A percentile compares a stretch with the other conserved stretches of the same genome.
Conservation (phyloP, 371 early-diverging fungal genomes). For the Lichtheimia ornata region DNA sequence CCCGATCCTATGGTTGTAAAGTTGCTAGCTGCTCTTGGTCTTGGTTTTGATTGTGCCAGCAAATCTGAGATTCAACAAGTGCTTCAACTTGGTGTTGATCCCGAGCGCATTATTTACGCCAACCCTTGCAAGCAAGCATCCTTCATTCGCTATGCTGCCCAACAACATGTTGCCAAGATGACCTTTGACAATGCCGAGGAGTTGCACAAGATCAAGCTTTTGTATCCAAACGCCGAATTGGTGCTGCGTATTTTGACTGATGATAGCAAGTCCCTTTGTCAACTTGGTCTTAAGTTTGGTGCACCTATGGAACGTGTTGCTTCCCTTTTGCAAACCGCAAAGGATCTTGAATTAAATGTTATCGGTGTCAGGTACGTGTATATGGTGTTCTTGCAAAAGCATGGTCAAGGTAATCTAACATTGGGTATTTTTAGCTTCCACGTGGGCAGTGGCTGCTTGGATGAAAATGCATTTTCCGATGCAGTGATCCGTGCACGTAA, state of each 20-base stretch:
- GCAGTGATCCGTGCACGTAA: constrained; percentile 84
- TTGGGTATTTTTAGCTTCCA: constrained; percentile 69
- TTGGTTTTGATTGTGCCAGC: constrained; percentile 95
- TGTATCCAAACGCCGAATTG: constrained; percentile 82
- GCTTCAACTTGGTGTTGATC: constrained; percentile 76
- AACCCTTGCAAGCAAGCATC: constrained; percentile 98
- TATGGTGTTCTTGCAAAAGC: too few relatives aligned
- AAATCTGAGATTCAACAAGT: constrained; percentile 86
- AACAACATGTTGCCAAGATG: constrained; percentile 84
- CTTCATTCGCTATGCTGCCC: constrained; percentile 84
- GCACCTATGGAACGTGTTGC: constrained; percentile 77
- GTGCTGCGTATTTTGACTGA: constrained; percentile 95
- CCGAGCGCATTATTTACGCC: constrained; percentile 91
- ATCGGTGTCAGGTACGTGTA: constrained; percentile 75
- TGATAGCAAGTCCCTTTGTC: constrained; percentile 90
- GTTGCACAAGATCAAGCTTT: constrained; percentile 86
- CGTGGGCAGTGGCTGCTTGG: constrained; percentile 94
- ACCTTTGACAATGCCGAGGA: constrained; percentile 98
- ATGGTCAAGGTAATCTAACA: neutral
- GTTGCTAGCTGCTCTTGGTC: constrained; percentile 82
- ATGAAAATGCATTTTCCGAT: constrained; percentile 88
- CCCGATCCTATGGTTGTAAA: constrained; percentile 87
- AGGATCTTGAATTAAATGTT: constrained; percentile 80
- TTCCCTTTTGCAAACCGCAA: constrained; percentile 73
- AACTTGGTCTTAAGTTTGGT: constrained; percentile 96